Percentiles rank a stretch among this genome's conserved stretches.
Conservation (phyloP, 805 yeast genomes). For the Novakomyces olei region DNA sequence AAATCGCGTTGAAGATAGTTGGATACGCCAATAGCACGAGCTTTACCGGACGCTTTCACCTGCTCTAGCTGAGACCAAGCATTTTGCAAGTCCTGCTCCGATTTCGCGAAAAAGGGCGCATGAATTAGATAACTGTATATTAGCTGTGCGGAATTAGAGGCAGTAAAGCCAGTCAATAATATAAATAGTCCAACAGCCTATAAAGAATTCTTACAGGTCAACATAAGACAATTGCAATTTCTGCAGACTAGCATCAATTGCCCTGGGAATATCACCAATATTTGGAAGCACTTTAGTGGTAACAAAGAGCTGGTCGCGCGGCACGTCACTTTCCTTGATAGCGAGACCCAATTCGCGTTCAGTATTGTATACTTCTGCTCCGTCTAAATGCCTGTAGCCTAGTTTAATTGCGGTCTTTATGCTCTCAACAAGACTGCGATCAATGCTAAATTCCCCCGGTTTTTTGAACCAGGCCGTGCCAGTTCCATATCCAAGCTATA, state of each 20-base stretch:
- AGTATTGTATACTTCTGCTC: slow-evolving; percentile 25
- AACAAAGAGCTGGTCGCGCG: slow-evolving; percentile 4
- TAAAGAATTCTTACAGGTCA: no score
- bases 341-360: slow-evolving; percentile 5
- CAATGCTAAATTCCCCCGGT: no score
- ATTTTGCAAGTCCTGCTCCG: slow-evolving; percentile 20
- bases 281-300: slow-evolving; percentile 10
- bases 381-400: slow-evolving; percentile 45
- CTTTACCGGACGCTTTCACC: slow-evolving; percentile 31
- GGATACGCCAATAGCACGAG: slow-evolving; percentile 56
- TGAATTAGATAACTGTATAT: slow-evolving; percentile 28
- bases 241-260: slow-evolving; percentile 23
- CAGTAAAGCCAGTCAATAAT: no score
- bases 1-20: slow-evolving; percentile 42
- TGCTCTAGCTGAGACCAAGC: slow-evolving; percentile 45
- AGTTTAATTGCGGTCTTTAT: slow-evolving; percentile 25
- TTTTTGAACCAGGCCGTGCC: slow-evolving; percentile 2
- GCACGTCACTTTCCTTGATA: slow-evolving; percentile 5
- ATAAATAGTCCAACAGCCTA: no score
- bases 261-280: slow-evolving; percentile 18
- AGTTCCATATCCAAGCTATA: slow-evolving; percentile 1
- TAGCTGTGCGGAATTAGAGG: no score
- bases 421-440: slow-evolving; percentile 13
- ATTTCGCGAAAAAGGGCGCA: slow-evolving; percentile 26
- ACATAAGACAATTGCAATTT: slow-evolving; percentile 28